phyloP scores from a whole-genome alignment of 768 basidiomycete genomes.

The Fistulinella prunicolor region DNA sequence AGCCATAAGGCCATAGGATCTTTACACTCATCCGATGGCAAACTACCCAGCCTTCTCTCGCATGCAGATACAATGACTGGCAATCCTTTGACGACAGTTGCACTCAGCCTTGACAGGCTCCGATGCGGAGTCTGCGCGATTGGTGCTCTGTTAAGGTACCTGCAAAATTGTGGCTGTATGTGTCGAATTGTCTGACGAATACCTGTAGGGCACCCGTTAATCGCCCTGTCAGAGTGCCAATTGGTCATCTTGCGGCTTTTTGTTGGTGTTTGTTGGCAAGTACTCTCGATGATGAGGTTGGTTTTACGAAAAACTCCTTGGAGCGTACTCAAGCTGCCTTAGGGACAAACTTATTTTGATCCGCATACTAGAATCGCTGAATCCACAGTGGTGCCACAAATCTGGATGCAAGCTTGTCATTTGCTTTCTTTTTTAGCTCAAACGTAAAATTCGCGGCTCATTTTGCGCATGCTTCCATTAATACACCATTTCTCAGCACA shows the following conservation, averaged over 20 bases:
- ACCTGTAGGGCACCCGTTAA: constrained; percentile 46
- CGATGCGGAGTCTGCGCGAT: constrained; percentile 52
- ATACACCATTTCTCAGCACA: constrained; percentile 38
- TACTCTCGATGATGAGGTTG: constrained; percentile 45
- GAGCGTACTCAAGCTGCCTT: constrained; percentile 5
- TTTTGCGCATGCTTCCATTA: background rate
- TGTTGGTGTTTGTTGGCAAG: constrained; percentile 48
- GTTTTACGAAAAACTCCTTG: constrained; percentile 3
- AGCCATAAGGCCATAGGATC: constrained; percentile 6
- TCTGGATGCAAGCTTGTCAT: constrained; percentile 54
- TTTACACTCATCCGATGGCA: constrained; percentile 9
- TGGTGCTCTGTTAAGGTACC: constrained; percentile 53
- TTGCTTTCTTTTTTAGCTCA: constrained; percentile 47
- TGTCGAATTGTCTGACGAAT: constrained; percentile 1
- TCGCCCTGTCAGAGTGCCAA: constrained; percentile 65
- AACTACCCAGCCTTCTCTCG: constrained; percentile 7
- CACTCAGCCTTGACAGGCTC: constrained; percentile 61
- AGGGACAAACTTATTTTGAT: constrained; percentile 54
- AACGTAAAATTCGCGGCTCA: constrained; percentile 38
- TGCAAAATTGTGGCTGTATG: background rate
- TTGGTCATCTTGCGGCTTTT: constrained; percentile 60
- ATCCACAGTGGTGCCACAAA: constrained; percentile 37
- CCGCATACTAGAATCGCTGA: constrained; percentile 53
- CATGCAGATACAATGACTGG: constrained; percentile 24
- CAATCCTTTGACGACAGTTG: constrained; percentile 49